Base-by-base conservation (phyloP, 202 grass and related monocot genomes). In the Cymbopogon flexuosus region DNA sequence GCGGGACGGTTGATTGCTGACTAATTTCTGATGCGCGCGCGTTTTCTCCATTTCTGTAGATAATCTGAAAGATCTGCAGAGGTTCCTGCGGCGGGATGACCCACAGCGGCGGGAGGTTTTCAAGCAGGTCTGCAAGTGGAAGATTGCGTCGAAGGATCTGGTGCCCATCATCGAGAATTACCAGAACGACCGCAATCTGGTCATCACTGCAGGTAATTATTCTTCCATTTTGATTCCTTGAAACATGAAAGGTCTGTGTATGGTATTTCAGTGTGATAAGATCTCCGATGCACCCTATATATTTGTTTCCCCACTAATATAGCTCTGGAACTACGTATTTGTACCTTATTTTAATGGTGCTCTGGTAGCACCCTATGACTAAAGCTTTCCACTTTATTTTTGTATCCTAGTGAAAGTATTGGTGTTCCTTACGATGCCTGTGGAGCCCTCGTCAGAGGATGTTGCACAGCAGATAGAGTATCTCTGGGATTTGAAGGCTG, bases 41-140 rank as follows among this genome's bases (percentile, higher is more conserved):
- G 22, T 40, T 59, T 37, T 69, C 24, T 6, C 13, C 67, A 10
- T 90, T 91, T 75, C 22, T 49, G 36, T 73, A 98, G 92, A 98
- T 83, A 93, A 93, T 70, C 78, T 98, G 52, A 98, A 94, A 83
- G 92, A 98, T 75, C 76, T 95, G 60, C 92, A 94, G 79, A 86
- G 94, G 35, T 94, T 90, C 46, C 86, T 97, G 36, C 87, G 95
- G 54, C 88, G 95, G 11, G 95, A 98, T 34, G 86, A 98, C 59
- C 90, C 92, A 3, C 72, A 93, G 63, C 87, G 77, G 77, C 80
- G 92, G 46, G 84, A 93, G 54, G 88, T 98, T 43, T 98, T 98
- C 90, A 94, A 93, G 79, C 95, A 95, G 90, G 91, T 98, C 14
- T 95, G 95, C 84, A 98, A 93, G 81, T 98, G 95, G 95, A 98